phyloP scores from a whole-genome alignment of 768 basidiomycete species.

The Kondoa malvinella region DNA sequence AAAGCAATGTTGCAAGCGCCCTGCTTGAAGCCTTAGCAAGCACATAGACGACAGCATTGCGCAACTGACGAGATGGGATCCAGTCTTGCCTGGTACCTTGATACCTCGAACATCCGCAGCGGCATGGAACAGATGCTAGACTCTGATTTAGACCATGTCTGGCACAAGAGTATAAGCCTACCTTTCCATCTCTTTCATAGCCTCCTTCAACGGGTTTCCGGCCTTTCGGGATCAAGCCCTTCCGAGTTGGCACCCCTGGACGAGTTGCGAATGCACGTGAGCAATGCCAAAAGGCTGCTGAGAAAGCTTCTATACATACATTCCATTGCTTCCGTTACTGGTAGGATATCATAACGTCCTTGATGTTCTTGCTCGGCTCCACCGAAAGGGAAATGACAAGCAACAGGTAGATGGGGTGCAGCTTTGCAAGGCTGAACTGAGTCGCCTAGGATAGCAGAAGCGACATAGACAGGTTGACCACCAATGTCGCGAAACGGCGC shows the following conservation, averaged over 20 bases:
- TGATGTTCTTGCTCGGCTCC: not conserved
- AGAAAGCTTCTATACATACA: no score
- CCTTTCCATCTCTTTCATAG: not conserved
- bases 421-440: not conserved
- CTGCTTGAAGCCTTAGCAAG: not conserved
- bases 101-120: not conserved
- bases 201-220: not conserved
- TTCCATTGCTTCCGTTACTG: not conserved
- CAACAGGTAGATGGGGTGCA: not conserved
- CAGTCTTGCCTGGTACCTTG: no score
- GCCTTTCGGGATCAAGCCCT: not conserved
- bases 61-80: not conserved
- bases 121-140: not conserved
- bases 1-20: not conserved
- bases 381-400: not conserved
- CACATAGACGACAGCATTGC: not conserved
- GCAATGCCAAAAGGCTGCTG: no score
- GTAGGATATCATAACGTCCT: not conserved
- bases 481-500: not conserved
- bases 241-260: not conserved
- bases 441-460: not conserved
- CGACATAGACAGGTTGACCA: not conserved
- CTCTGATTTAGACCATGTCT: not conserved
- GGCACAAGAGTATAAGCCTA: not conserved
- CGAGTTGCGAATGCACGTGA: no score